These are phyloP conservation scores for Plasmodium berghei DNA, from an alignment of 169 alveolate genomes.

Conservation along the genomic window DNA sequence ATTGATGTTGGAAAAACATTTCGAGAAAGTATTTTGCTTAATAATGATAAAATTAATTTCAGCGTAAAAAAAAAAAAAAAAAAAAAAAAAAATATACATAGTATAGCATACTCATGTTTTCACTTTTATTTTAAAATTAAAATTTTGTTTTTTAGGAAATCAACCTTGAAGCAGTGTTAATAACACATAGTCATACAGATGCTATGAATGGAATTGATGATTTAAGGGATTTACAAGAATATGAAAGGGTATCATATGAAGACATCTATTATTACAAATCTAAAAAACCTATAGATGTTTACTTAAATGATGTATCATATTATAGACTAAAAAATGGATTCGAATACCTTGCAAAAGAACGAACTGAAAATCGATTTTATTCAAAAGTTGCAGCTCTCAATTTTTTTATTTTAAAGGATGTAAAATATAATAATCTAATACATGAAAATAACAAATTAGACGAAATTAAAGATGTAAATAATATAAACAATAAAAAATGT, in stretches of 20 bases:
- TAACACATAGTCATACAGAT: constrained; percentile 71
- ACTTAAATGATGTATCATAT: constrained; percentile 54
- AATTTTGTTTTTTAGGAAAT: constrained; percentile 23
- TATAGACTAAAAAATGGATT: constrained; percentile 44
- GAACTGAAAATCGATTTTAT: constrained; percentile 52
- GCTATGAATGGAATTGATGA: constrained; percentile 73
- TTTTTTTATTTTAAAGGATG: constrained; percentile 36
- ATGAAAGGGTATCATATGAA: constrained; percentile 10
- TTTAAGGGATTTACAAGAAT: constrained; percentile 68
- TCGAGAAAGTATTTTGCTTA: constrained; percentile 46
- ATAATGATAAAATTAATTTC: constrained; percentile 48
- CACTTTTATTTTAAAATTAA: too few species aligned
- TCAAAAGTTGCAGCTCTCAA: constrained; percentile 70
- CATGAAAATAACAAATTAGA: constrained; percentile 2
- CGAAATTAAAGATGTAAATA: constrained; percentile 12
- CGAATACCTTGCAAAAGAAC: constrained; percentile 36
- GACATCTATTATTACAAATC: constrained; percentile 39
- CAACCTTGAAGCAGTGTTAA: constrained; percentile 42
- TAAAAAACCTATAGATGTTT: constrained; percentile 31
- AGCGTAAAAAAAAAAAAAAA: constrained; percentile 18
- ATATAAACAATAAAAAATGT: constrained; percentile 9
- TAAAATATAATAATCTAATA: constrained; percentile 38
- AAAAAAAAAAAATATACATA: background rate
- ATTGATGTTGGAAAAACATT: constrained; percentile 73
- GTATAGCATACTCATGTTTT: background rate